phyloP scores from a whole-genome alignment of 2,329 filamentous ascomycete genomes.

The Epichloe brachyelytri region DNA sequence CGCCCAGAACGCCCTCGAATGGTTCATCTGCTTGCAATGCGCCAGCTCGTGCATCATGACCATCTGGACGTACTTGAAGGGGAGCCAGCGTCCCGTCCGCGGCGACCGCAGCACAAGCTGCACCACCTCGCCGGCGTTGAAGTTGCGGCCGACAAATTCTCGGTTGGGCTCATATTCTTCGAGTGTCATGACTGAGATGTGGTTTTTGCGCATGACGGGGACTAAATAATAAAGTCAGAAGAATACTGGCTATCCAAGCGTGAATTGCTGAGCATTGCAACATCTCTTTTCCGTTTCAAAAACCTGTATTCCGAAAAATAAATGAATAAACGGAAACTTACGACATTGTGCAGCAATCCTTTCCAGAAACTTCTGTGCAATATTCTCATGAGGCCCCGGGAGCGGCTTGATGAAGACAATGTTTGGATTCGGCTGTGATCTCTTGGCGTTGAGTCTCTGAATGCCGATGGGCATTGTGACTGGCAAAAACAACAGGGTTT shows the following conservation, averaged over 20 bases:
- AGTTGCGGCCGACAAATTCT: slow-evolving; percentile 80
- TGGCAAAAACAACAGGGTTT: background rate
- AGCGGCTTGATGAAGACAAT: slow-evolving; percentile 81
- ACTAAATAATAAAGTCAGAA: slow-evolving; percentile 21
- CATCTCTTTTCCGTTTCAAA: background rate
- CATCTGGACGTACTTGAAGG: slow-evolving; percentile 78
- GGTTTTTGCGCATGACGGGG: slow-evolving; percentile 56
- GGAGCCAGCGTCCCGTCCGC: slow-evolving; percentile 56
- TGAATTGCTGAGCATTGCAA: no score
- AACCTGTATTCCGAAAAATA: background rate
- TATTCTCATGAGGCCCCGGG: slow-evolving; percentile 46
- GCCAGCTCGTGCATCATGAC: slow-evolving; percentile 92
- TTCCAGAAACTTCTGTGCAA: slow-evolving; percentile 58
- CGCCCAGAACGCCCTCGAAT: slow-evolving; percentile 68
- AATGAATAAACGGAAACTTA: slow-evolving; percentile 19
- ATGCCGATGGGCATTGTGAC: slow-evolving; percentile 60
- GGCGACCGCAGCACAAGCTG: slow-evolving; percentile 68
- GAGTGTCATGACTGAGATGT: slow-evolving; percentile 53
- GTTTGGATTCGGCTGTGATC: slow-evolving; percentile 59
- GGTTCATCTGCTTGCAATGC: slow-evolving; percentile 88
- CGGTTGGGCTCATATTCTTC: slow-evolving; percentile 73
- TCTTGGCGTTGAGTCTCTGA: slow-evolving; percentile 64
- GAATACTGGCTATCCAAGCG: background rate
- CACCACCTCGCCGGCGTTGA: slow-evolving; percentile 79
- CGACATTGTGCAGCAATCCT: slow-evolving; percentile 70